Evolutionary conservation across 192 early-diverging fungal species (phyloP), one percentile per base, ranked within the genome.

Genomic region (Coemansia sp.): DNA sequence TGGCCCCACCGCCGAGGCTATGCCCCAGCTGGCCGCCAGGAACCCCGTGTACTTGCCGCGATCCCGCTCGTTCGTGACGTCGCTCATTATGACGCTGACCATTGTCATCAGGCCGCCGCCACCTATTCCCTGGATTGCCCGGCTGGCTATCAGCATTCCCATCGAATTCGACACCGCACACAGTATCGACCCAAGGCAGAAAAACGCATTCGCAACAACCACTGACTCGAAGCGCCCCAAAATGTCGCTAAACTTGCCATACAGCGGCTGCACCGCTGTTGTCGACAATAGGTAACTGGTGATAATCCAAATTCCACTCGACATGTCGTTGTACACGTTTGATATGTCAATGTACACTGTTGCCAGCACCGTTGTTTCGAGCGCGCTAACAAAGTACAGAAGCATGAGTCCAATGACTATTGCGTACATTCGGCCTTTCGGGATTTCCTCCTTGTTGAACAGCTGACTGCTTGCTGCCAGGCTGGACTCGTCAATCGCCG

Each of bases 201-300:
- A 85, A 8, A 87, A 38, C 8, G 62, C 48, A 0, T 67, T 52
- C 7, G 86, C 80, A 42, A 81, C 79, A 0, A 83, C 45, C n/a
- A 84, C 57, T 1, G 82, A 68, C 17, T 64, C 59, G 55, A 85
- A 81, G 25, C 87, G 73, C 13, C 89, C 95, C 66, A 93, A 84
- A 44, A 93, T 89, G 60, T 95, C 93, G 47, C 90, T 84, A 19
- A 91, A 67, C 64, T 87, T 87, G 9, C 89, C 89, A 77, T 86
- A 93, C 18, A 92, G 54, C 11, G 91, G 90, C 67, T 91, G 85
- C 53, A 91, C 78, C 2, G 91, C 85, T 0, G 92, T 91, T 34
- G 71, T 79, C 10, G 86, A 81, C 56, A 90, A 61, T 23, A 91
- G 58, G 59, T 87, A 92, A 46, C 81, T 72, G 0, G 84, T 84